Evolutionary conservation across 2,329 filamentous ascomycete genomes (phyloP), one percentile per base, ranked within the genome.

Genomic region (Scytalidium lignicola): DNA sequence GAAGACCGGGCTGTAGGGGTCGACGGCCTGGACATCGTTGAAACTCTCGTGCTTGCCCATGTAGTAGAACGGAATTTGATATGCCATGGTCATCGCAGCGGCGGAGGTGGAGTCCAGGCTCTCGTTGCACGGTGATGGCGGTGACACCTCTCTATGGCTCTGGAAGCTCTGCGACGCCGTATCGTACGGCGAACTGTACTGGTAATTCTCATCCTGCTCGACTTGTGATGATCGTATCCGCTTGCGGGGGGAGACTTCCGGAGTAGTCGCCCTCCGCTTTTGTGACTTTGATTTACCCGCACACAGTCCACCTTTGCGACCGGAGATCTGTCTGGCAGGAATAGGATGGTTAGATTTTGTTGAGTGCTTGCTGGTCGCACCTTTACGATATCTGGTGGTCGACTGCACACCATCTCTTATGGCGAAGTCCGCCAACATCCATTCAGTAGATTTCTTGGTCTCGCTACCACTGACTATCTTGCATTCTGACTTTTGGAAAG

Each of bases 361-460:
- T n/a, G 58, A 50, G 52, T 68, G 71, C 54, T 70, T 74, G 53
- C 61, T 62, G 47, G 42, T 65, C 59, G 51, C 70, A 60, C 51
- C 69, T 70, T 83, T 84, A 55, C 86, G 80, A 65, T 88, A 90
- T 55, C 85, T 74, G 1, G 92, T 96, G 1, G 92, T 97, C 51
- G 89, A 92, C 67, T 90, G 82, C 44, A 96, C 87, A 21, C 88
- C 88, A 20, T 85, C 70, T 18, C 69, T 68, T 26, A 89, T 70
- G 0, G 89, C 88, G 65, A 85, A 82, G 1, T 81, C 72, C 29
- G 84, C 83, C 21, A 97, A 72, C 41, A 83, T 78, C 92, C 92
- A 97, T 65, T 86, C 80, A 44, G 79, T 83, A 2, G 80, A 79
- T 63, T 86, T 90, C 62, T 86, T 83, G 8, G 73, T 62, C 48